Evolutionary conservation across 1,139 yeast genomes (phyloP).

Genomic region (Scheffersomyces stambukii): DNA sequence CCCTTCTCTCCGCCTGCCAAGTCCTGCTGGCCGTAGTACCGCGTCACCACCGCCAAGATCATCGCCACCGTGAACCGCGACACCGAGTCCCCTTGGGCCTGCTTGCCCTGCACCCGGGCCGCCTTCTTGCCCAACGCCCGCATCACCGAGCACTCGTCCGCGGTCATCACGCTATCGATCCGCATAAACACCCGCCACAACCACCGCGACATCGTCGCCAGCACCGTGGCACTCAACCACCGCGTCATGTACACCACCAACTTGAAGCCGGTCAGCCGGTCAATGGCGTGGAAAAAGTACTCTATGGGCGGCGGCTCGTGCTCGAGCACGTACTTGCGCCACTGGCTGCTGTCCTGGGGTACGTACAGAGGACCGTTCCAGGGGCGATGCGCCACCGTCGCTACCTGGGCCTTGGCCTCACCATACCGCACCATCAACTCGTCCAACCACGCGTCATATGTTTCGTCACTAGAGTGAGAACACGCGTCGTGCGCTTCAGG

Average conservation of each 20-base stretch:
- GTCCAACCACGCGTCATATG: slow-evolving; percentile 6
- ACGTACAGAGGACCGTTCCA: not conserved
- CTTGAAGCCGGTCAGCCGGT: slow-evolving; percentile 32
- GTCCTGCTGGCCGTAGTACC: slow-evolving; percentile 37
- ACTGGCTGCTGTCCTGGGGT: slow-evolving; percentile 1
- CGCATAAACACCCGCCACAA: slow-evolving; percentile 32
- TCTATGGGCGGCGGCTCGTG: slow-evolving; percentile 24
- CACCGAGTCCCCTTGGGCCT: slow-evolving; percentile 8
- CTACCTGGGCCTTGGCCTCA: slow-evolving; percentile 5
- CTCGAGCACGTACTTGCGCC: slow-evolving; percentile 5
- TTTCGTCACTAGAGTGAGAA: slow-evolving; percentile 2
- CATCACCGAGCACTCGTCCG: slow-evolving; percentile 30
- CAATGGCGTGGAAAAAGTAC: slow-evolving; percentile 18
- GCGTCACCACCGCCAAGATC: slow-evolving; percentile 29
- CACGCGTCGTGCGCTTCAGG: not conserved
- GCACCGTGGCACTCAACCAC: slow-evolving; percentile 33
- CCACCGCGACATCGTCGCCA: slow-evolving; percentile 33
- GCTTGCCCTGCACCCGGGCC: slow-evolving; percentile 17
- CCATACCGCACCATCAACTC: slow-evolving; percentile 4
- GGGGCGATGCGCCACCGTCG: slow-evolving; percentile 1
- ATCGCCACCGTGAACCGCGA: slow-evolving; percentile 25
- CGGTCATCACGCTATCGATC: slow-evolving; percentile 30
- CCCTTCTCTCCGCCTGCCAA: slow-evolving; percentile 11
- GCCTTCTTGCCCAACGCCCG: slow-evolving; percentile 42
- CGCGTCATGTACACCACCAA: slow-evolving; percentile 32